These are phyloP conservation scores for Corymbia calophylla DNA, from an alignment of 441 rosid genomes.

Conservation along the genomic window DNA sequence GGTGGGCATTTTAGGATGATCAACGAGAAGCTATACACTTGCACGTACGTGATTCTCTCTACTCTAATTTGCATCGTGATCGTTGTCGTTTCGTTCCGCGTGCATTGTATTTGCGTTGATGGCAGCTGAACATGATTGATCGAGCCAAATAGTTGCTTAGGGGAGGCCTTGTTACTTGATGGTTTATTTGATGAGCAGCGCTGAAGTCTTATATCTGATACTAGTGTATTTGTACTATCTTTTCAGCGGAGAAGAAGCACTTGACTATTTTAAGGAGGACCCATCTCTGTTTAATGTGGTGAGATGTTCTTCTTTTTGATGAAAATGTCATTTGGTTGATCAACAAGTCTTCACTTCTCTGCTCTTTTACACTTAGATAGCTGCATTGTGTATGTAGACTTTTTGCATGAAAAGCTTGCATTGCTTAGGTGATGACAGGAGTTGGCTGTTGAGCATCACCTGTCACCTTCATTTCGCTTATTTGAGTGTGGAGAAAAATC, in stretches of 20 bases:
- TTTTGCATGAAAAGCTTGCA: not conserved
- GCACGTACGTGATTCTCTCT: constrained; percentile 45
- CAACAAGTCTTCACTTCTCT: not conserved
- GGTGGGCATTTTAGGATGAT: constrained; percentile 92
- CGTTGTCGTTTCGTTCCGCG: not conserved
- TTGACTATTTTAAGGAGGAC: constrained; percentile 60
- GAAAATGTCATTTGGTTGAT: not conserved
- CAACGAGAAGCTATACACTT: constrained; percentile 88
- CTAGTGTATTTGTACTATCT: not conserved
- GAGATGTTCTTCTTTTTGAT: not conserved
- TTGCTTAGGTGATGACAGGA: not conserved
- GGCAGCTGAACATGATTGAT: not conserved
- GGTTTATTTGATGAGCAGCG: not conserved
- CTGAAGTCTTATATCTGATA: not conserved
- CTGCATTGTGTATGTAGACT: not conserved
- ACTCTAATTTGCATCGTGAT: not conserved
- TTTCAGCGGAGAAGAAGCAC: constrained; percentile 74
- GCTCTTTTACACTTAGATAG: not conserved
- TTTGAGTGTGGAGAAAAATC: not conserved
- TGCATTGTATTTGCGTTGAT: not conserved
- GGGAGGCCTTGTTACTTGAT: not conserved
- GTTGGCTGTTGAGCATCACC: not conserved
- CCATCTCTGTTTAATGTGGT: constrained; percentile 77
- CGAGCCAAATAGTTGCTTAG: not conserved
- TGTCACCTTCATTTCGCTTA: not conserved